Conservation (phyloP, 2,329 filamentous ascomycete genomes). For the Lecanosticta acicola region DNA sequence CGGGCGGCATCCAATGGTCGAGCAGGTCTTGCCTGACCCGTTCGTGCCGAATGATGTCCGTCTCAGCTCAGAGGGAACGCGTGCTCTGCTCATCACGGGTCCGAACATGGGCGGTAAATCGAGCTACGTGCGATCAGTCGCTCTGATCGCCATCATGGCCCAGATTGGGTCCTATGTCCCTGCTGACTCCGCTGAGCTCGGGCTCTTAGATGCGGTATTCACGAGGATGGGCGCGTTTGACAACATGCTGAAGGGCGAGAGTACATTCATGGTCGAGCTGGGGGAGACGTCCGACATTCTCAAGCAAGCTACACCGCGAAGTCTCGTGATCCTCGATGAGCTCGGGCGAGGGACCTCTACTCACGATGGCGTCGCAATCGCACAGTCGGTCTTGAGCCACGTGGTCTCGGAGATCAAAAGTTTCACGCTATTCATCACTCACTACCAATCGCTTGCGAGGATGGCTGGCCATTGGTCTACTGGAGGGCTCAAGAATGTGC, state of each 20-base stretch:
- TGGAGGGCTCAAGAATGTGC: slow-evolving; percentile 72
- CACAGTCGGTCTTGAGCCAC: slow-evolving; percentile 81
- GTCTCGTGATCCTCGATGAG: slow-evolving; percentile 88
- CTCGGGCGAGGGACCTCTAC: slow-evolving; percentile 89
- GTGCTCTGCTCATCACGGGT: slow-evolving; percentile 84
- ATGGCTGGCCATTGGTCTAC: slow-evolving; percentile 63
- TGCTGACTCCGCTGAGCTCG: slow-evolving; percentile 65
- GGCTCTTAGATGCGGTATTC: slow-evolving; percentile 84
- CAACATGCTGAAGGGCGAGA: slow-evolving; percentile 91
- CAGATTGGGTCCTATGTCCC: slow-evolving; percentile 95
- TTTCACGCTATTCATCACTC: slow-evolving; percentile 91
- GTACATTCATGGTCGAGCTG: slow-evolving; percentile 97
- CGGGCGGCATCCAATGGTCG: slow-evolving; percentile 92
- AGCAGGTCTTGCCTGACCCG: slow-evolving; percentile 74
- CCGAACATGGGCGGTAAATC: slow-evolving; percentile 99
- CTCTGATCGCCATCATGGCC: slow-evolving; percentile 86
- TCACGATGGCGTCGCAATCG: slow-evolving; percentile 93
- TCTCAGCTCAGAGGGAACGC: slow-evolving; percentile 59
- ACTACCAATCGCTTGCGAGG: slow-evolving; percentile 83
- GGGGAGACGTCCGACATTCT: slow-evolving; percentile 88
- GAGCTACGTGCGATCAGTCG: slow-evolving; percentile 90
- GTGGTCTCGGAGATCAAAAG: slow-evolving; percentile 69
- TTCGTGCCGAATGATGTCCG: slow-evolving; percentile 89
- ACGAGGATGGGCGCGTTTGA: slow-evolving; percentile 95
- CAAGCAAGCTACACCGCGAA: slow-evolving; percentile 77